Evolutionary conservation across 139 green algal genomes (phyloP).

Genomic region (Tetradesmus obliquus): DNA sequence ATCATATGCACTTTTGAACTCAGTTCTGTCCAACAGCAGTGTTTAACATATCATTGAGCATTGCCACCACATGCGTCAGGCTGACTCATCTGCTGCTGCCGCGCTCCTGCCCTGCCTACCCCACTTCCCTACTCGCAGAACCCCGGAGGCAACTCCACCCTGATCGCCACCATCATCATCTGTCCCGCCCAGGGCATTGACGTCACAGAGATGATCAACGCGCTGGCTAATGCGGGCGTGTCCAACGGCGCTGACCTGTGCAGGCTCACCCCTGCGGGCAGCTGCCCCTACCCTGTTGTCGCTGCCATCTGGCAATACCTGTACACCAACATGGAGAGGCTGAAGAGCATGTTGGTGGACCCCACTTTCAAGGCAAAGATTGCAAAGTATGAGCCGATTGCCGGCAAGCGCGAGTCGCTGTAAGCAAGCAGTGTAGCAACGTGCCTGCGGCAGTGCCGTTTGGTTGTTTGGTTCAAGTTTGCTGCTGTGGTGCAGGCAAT

Average conservation of each 20-base stretch:
- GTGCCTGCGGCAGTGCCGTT: no score
- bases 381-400: not conserved
- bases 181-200: not conserved
- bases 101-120: not conserved
- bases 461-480: no score
- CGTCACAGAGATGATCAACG: conserved; percentile 4
- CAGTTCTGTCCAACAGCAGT: no score
- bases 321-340: conserved; percentile 10
- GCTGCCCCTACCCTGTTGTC: not conserved
- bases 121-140: not conserved
- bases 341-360: conserved; percentile 25
- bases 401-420: not conserved
- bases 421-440: no score
- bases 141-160: conserved; percentile 1
- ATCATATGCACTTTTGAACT: no score
- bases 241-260: not conserved
- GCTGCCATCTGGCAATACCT: not conserved
- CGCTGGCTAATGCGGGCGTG: not conserved
- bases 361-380: not conserved
- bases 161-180: not conserved
- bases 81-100: not conserved
- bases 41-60: no score
- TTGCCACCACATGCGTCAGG: no score
- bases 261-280: not conserved
- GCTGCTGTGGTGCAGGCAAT: no score